Base-by-base conservation (phyloP, 208 protist species). In the Trypanosoma scelopori region DNA sequence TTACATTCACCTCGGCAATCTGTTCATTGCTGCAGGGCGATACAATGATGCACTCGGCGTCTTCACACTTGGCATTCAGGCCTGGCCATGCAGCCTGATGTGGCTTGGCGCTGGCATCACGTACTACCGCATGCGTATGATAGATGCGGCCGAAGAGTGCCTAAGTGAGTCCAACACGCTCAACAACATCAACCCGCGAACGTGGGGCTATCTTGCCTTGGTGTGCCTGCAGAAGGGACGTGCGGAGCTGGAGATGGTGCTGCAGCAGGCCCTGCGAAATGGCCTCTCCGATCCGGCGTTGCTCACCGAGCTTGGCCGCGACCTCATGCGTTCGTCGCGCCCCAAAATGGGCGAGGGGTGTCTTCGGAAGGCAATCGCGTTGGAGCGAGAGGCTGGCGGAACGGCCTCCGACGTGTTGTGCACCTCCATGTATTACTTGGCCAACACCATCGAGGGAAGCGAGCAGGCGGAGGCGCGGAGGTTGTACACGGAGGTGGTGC, bases 61-160 rank as follows among this genome's bases (percentile, higher is more conserved):
- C 13, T 88, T 89, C 42, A 80, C 89, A 3, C 55, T 89, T 47
- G 89, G 76, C 0, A 66, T 91, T 37, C 69, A 87, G 62, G 69
- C 71, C 46, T 96, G 90, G 89, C 87, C 90, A 4, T 84, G 78
- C 48, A 78, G 83, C n/a, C 60, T 93, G 37, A 76, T 89, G 77
- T 97, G 93, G 91, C 77, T 95, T 42, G 91, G 87, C 25, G 78
- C 85, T 6, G 93, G 91, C 41, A 89, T 96, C 49, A 72, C 85
- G 16, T 96, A 93, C 73, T 94, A 89, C 76, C 81, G 89, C 30
- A 43, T 85, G 23, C 84, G 75, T 22, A 76, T 92, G 60, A 49
- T 83, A 28, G 57, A 65, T 27, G 72, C 65, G 9, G 89, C 91
- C 1, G 93, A 97, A 75, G 86, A 88, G 73, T 92, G 88, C 48